A percentile compares a stretch with the other conserved stretches of the same genome.
phyloP scores from a whole-genome alignment of 2,329 filamentous ascomycete species.

The Trichoderma koningii region DNA sequence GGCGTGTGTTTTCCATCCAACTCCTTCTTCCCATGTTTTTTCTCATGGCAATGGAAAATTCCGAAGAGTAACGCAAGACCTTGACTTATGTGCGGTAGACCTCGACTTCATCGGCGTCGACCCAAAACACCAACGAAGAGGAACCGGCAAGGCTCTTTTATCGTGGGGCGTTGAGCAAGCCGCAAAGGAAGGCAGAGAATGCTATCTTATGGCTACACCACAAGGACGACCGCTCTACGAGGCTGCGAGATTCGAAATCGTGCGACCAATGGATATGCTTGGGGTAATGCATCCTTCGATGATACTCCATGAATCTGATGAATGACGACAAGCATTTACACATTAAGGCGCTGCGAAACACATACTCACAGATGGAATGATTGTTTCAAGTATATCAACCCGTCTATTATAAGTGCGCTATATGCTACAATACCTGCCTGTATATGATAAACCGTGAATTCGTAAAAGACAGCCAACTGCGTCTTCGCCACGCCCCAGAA shows the following conservation, averaged over 20 bases:
- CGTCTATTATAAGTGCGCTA: neutral
- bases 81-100: conserved; percentile 16
- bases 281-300: conserved; percentile 26
- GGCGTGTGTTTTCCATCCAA: conserved; percentile 27
- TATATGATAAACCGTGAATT: neutral
- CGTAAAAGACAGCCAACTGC: neutral
- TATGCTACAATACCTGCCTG: conserved; percentile 11
- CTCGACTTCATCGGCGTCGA: conserved; percentile 31
- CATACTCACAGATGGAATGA: neutral
- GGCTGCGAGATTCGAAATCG: conserved; percentile 21
- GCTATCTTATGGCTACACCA: conserved; percentile 28
- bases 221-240: conserved; percentile 26
- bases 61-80: neutral
- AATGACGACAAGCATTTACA: neutral
- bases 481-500: neutral
- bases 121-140: conserved; percentile 27
- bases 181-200: conserved; percentile 23
- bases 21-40: neutral
- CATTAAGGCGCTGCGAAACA: neutral
- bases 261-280: conserved; percentile 25
- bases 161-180: conserved; percentile 29
- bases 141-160: conserved; percentile 29
- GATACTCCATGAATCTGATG: neutral
- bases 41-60: neutral
- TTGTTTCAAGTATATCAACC: too few relatives aligned